Evolutionary conservation across 2,329 filamentous ascomycete genomes (phyloP), one percentile per base, ranked within the genome.

Genomic region (Lomentospora prolificans): DNA sequence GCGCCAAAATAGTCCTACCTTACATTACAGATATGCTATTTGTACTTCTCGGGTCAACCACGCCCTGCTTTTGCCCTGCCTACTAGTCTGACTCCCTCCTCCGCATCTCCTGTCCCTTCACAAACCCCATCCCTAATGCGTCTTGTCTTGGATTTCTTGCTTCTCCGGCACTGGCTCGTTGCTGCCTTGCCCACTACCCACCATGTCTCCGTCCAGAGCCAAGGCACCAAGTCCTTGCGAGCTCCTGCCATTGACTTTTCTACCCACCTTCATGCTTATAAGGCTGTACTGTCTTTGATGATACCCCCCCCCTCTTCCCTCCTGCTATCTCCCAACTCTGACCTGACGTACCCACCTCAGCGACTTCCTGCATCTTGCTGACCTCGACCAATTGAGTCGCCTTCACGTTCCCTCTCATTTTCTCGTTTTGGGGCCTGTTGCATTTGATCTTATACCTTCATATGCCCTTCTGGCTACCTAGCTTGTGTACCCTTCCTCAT

Each of bases 281-380:
- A 80, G 77, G 76, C 73, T 76, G 65, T 72, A 71, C 78, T 77
- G 69, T 66, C 75, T 73, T 72, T 67, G 66, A 62, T 63, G 62
- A 64, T 61, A 60, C 58, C 56, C 54, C 59, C 61, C 61, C 60
- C 61, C 58, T 65, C 60, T 33, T n/a, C n/a, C 30, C 30, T 33
- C 30, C 6, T 62, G 65, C 63, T 62, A 58, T 60, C 55, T 60
- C 60, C 55, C 55, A 53, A 61, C 55, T 54, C 55, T 59, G 48
- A 12, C 33, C n/a, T 51, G 57, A 36, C 52, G 53, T 58, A 53
- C 55, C 54, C 55, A 53, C 60, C 56, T 33, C 44, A 52, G 36
- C 36, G 51, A 57, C 50, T 46, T 30, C 27, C 53, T 48, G 10
- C 25, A 5, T 19, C n/a, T 27, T 17, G 10, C n/a, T 46, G 25